These are phyloP conservation scores for Heliamphora exappendiculata DNA, from an alignment of 148 eudicot genomes.

Conservation along the genomic window DNA sequence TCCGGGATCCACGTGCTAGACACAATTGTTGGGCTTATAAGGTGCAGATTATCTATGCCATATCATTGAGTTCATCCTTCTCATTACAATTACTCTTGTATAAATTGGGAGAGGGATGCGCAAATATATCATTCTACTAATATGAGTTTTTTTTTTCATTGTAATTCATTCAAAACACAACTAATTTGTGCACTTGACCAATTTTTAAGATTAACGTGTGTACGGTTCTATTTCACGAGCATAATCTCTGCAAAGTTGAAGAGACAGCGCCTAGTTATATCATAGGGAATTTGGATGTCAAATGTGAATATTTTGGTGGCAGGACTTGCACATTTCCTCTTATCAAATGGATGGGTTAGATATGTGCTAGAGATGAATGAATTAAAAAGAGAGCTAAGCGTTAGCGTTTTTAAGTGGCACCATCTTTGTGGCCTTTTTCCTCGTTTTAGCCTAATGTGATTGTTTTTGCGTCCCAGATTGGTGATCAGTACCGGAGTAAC, in stretches of 20 bases:
- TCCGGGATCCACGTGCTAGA: slow-evolving; percentile 63
- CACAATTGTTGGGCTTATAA: slow-evolving; percentile 97
- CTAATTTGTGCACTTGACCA: background rate
- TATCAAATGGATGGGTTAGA: slow-evolving; percentile 2
- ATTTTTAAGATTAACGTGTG: background rate
- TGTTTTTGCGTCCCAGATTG: slow-evolving; percentile 40
- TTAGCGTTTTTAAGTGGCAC: background rate
- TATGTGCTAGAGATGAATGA: background rate
- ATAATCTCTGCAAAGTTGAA: background rate
- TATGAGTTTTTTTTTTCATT: background rate
- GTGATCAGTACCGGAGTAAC: slow-evolving; percentile 66
- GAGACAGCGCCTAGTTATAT: background rate
- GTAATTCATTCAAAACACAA: background rate
- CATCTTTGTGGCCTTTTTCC: background rate
- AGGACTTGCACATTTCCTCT: background rate
- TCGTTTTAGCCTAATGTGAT: background rate
- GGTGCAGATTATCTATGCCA: slow-evolving; percentile 34
- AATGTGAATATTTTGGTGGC: background rate
- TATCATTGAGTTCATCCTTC: background rate
- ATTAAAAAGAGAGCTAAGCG: slow-evolving; percentile 1
- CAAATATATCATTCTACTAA: no score
- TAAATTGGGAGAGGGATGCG: background rate
- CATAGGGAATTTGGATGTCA: background rate
- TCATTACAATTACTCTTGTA: background rate
- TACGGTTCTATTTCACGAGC: background rate